Percentiles rank a stretch among this genome's conserved stretches.
These are phyloP conservation scores for Acacia melanoxylon DNA, from an alignment of 306 rosid species.

Conservation along the genomic window DNA sequence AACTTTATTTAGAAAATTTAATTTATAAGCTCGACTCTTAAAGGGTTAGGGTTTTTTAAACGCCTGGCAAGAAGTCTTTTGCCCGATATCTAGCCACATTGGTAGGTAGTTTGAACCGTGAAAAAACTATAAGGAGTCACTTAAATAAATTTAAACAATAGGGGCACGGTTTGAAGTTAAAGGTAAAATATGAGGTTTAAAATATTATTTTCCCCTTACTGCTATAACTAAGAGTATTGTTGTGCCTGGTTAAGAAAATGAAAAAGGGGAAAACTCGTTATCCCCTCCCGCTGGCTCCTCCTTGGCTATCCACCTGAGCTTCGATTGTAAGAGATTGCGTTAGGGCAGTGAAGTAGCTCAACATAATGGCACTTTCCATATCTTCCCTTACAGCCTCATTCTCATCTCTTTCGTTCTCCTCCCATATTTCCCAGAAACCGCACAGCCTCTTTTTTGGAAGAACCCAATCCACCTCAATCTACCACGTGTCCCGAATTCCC, in stretches of 20 bases:
- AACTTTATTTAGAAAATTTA: no score
- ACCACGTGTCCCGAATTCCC: constrained; percentile 27
- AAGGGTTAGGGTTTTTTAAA: no score
- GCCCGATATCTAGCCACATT: no score
- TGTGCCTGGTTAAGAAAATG: no score
- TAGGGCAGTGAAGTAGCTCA: neutral
- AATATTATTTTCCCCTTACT: neutral
- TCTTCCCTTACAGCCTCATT: constrained; percentile 58
- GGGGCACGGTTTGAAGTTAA: neutral
- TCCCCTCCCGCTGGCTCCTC: constrained; percentile 24
- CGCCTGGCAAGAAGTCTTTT: no score
- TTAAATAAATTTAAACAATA: no score
- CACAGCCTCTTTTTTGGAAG: constrained; percentile 35
- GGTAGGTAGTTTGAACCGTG: no score
- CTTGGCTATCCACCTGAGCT: neutral
- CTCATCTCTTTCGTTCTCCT: constrained; percentile 85
- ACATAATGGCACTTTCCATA: constrained; percentile 62
- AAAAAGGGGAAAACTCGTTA: constrained; percentile 15
- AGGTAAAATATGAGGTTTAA: neutral
- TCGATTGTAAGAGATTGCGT: neutral
- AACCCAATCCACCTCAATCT: constrained; percentile 40
- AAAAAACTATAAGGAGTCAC: no score
- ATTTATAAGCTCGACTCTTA: no score
- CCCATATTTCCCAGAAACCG: constrained; percentile 59
- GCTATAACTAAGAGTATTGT: neutral